Conservation (phyloP, 2,329 filamentous ascomycete species). For the Penicillium glabrum region DNA sequence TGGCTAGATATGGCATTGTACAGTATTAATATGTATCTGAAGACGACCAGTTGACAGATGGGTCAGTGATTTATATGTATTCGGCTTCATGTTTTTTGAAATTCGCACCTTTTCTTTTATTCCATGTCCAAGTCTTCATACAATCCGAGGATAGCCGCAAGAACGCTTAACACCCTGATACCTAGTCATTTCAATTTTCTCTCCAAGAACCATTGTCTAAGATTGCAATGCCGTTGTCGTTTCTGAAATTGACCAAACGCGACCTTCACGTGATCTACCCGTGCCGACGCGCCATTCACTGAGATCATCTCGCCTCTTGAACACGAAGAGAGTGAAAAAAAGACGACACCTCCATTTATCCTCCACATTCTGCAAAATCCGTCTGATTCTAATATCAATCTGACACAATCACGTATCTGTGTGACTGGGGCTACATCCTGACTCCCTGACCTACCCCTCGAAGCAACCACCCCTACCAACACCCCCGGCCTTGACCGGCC, state of each 20-base stretch:
- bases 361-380: slow-evolving; percentile 1
- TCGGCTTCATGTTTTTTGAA: no score
- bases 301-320: slow-evolving; percentile 31
- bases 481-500: slow-evolving; percentile 20
- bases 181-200: not conserved
- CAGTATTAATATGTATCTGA: no score
- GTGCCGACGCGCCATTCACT: slow-evolving; percentile 33
- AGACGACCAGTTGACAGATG: not conserved
- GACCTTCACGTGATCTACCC: slow-evolving; percentile 30
- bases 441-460: not conserved
- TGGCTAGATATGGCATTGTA: no score
- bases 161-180: not conserved
- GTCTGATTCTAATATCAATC: not conserved
- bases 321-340: slow-evolving; percentile 23
- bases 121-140: not conserved
- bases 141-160: no score
- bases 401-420: not conserved
- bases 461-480: not conserved
- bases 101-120: not conserved
- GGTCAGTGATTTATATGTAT: no score
- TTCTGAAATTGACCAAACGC: slow-evolving; percentile 10
- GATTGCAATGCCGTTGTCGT: not conserved
- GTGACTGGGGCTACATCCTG: not conserved
- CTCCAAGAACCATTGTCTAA: not conserved
- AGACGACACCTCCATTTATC: slow-evolving; percentile 1